A percentile compares a stretch with the other conserved stretches of the same genome.
phyloP scores from a whole-genome alignment of 148 eudicot species.

The Fagopyrum esculentum region DNA sequence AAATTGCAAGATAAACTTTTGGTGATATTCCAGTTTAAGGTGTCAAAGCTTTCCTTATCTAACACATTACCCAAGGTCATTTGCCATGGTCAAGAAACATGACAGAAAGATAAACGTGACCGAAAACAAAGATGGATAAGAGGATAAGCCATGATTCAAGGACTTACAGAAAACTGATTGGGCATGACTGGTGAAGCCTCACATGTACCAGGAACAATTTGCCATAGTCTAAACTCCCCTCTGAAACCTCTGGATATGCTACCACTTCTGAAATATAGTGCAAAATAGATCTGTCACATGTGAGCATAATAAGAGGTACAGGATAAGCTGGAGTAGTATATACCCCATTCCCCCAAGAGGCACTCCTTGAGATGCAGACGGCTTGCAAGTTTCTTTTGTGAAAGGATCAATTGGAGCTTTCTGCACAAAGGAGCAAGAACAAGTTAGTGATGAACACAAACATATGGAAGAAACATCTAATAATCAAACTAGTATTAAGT shows the following conservation, averaged over 20 bases:
- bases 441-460: conserved; percentile 3
- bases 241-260: conserved; percentile 98
- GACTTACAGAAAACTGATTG: conserved; percentile 90
- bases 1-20: not conserved
- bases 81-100: conserved; percentile 1
- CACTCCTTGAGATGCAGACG: conserved; percentile 93
- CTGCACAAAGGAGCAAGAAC: conserved; percentile 30
- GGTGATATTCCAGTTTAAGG: not conserved
- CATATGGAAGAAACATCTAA: not conserved
- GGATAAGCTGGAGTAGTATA: conserved; percentile 15
- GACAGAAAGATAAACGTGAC: not conserved
- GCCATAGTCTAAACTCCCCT: conserved; percentile 95
- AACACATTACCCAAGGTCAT: not conserved
- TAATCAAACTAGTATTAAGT: not conserved
- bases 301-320: not conserved
- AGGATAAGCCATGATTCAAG: not conserved
- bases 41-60: not conserved
- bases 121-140: not conserved
- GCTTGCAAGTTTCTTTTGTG: conserved; percentile 66
- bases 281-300: conserved; percentile 7
- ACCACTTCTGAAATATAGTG: conserved; percentile 63
- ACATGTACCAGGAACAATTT: conserved; percentile 88
- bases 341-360: conserved; percentile 99
- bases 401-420: conserved; percentile 98
- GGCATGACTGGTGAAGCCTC: conserved; percentile 96